These are phyloP conservation scores for Penicillium occitanis DNA, from an alignment of 2,329 filamentous ascomycete species.

Conservation along the genomic window DNA sequence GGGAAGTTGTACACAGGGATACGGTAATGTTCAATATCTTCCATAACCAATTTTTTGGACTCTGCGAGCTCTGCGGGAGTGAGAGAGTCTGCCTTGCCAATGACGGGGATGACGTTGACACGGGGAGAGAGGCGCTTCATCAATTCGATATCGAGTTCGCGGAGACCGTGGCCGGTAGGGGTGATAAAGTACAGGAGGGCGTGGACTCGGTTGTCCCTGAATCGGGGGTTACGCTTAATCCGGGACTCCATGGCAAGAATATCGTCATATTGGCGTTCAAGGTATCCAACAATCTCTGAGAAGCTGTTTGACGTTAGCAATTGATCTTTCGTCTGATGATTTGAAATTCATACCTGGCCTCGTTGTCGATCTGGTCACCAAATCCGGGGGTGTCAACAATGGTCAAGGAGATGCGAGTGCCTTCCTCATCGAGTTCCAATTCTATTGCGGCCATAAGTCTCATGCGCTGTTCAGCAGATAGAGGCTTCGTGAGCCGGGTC, in stretches of 20 bases:
- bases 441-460: slow-evolving; percentile 53
- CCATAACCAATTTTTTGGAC: slow-evolving; percentile 99
- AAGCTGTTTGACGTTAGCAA: slow-evolving; percentile 62
- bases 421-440: slow-evolving; percentile 95
- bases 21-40: slow-evolving; percentile 99
- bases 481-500: slow-evolving; percentile 1
- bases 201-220: slow-evolving; percentile 98
- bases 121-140: slow-evolving; percentile 99
- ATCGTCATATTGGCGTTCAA: slow-evolving; percentile 99
- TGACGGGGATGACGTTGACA: slow-evolving; percentile 98
- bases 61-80: slow-evolving; percentile 95
- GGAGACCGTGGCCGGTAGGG: slow-evolving; percentile 93
- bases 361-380: slow-evolving; percentile 98
- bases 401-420: slow-evolving; percentile 94
- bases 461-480: not conserved
- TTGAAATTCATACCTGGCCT: slow-evolving; percentile 71
- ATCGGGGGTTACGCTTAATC: slow-evolving; percentile 99
- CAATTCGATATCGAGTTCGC: slow-evolving; percentile 97
- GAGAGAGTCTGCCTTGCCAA: slow-evolving; percentile 96
- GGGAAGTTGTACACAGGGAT: slow-evolving; percentile 99
- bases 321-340: not conserved
- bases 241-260: slow-evolving; percentile 98
- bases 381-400: slow-evolving; percentile 99
- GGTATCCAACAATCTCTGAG: slow-evolving; percentile 94
- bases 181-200: slow-evolving; percentile 99